Conservation (phyloP, 2,329 filamentous ascomycete species). For the Ceratocystis cacaofunesta region DNA sequence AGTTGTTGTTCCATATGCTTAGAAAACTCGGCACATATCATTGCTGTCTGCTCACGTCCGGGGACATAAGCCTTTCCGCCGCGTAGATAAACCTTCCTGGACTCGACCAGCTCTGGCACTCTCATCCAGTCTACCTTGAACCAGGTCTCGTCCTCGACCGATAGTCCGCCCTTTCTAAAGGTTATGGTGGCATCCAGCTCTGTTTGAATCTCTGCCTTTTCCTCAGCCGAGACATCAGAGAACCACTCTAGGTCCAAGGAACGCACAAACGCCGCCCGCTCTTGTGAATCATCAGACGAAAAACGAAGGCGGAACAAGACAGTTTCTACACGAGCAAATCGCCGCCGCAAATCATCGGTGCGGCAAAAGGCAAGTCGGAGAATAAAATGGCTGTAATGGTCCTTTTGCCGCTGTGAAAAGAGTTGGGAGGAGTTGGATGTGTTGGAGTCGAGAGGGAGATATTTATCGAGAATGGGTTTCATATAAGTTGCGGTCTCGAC, state of each 20-base stretch:
- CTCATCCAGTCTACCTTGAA: conserved; percentile 95
- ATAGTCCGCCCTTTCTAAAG: conserved; percentile 26
- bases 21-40: conserved; percentile 81
- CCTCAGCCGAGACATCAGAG: conserved; percentile 66
- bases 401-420: conserved; percentile 67
- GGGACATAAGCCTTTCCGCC: conserved; percentile 85
- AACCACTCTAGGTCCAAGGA: conserved; percentile 77
- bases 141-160: conserved; percentile 66
- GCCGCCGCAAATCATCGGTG: conserved; percentile 75
- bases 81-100: conserved; percentile 58
- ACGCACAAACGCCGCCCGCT: conserved; percentile 62
- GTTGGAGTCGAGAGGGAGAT: conserved; percentile 65
- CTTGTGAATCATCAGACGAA: conserved; percentile 56
- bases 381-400: conserved; percentile 97
- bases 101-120: conserved; percentile 79
- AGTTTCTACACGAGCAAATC: conserved; percentile 76
- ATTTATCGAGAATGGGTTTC: conserved; percentile 73
- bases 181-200: conserved; percentile 35
- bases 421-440: conserved; percentile 46
- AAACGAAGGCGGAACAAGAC: conserved; percentile 78
- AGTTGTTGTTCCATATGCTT: conserved; percentile 64
- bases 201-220: conserved; percentile 49
- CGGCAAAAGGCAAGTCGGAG: conserved; percentile 81
- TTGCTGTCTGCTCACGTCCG: conserved; percentile 67
- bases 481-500: conserved; percentile 73